Evolutionary conservation across 2,329 filamentous ascomycete genomes (phyloP).

Genomic region (Colletotrichum cereale): DNA sequence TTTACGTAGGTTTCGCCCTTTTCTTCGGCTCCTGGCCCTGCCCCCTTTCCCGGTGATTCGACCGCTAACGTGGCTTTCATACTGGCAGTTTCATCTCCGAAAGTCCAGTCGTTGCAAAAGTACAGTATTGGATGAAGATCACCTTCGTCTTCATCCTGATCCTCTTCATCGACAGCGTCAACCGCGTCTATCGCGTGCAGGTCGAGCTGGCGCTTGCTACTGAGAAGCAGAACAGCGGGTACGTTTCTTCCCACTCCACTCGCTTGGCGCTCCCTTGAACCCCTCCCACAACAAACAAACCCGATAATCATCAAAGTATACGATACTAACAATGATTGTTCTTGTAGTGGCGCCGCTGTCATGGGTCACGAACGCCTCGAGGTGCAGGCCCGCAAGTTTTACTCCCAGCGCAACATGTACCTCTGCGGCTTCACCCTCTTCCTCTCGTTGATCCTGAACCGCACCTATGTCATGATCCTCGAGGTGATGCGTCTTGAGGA

Average conservation of each 20-base stretch:
- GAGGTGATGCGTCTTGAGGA: constrained; percentile 93
- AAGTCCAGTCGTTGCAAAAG: constrained; percentile 84
- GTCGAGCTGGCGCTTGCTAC: constrained; percentile 82
- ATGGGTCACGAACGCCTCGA: constrained; percentile 96
- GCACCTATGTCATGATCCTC: constrained; percentile 97
- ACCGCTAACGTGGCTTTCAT: constrained; percentile 15
- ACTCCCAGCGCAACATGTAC: constrained; percentile 99
- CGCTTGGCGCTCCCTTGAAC: constrained; percentile 16
- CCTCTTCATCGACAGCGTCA: constrained; percentile 96
- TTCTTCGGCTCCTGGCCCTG: not conserved
- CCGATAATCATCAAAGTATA: not conserved
- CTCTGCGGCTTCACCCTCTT: constrained; percentile 99
- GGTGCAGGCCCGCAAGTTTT: constrained; percentile 99
- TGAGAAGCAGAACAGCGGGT: constrained; percentile 69
- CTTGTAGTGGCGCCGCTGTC: constrained; percentile 68
- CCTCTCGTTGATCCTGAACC: constrained; percentile 98
- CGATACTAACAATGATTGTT: not conserved
- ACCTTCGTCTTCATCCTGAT: constrained; percentile 99
- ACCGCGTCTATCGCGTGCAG: constrained; percentile 85
- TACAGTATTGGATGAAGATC: constrained; percentile 99
- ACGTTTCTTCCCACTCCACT: constrained; percentile 50
- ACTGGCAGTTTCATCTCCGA: constrained; percentile 87
- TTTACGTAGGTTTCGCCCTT: constrained; percentile 70
- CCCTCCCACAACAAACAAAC: not conserved
- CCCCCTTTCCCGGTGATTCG: not conserved